phyloP scores from a whole-genome alignment of 805 yeast species.

The Yarrowia sp. region DNA sequence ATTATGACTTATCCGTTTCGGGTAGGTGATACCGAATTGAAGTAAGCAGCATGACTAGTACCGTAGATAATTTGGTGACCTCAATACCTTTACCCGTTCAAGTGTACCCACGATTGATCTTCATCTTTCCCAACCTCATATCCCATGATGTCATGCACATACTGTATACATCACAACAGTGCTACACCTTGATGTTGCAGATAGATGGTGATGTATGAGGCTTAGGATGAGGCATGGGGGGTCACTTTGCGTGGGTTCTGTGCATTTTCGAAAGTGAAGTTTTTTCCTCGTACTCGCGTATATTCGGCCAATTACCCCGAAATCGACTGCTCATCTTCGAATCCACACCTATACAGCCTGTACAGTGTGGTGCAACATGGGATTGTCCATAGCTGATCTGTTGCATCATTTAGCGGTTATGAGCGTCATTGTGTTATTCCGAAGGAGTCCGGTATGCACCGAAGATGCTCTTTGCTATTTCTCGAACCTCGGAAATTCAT shows the following conservation, averaged over 20 bases:
- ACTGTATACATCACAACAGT: conserved; percentile 12
- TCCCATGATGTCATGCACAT: neutral
- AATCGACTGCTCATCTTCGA: too few relatives aligned
- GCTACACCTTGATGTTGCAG: conserved; percentile 1
- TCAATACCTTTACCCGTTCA: too few relatives aligned
- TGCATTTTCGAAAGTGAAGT: neutral
- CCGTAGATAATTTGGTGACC: too few relatives aligned
- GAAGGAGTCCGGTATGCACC: neutral
- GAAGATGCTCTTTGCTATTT: neutral
- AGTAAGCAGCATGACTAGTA: too few relatives aligned
- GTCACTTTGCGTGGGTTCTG: neutral
- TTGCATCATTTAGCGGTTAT: neutral
- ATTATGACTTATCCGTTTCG: neutral
- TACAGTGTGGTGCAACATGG: conserved; percentile 2
- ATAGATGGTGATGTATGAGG: neutral
- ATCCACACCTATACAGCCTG: conserved; percentile 5
- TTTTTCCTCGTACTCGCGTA: too few relatives aligned
- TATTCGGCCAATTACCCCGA: too few relatives aligned
- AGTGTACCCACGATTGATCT: too few relatives aligned
- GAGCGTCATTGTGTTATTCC: neutral
- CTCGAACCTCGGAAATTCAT: conserved; percentile 4
- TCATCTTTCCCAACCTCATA: too few relatives aligned
- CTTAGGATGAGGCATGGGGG: neutral
- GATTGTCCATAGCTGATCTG: neutral
- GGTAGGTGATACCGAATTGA: too few relatives aligned